Base-by-base conservation (phyloP, 2,329 filamentous ascomycete species). In the Aspergillus felis region DNA sequence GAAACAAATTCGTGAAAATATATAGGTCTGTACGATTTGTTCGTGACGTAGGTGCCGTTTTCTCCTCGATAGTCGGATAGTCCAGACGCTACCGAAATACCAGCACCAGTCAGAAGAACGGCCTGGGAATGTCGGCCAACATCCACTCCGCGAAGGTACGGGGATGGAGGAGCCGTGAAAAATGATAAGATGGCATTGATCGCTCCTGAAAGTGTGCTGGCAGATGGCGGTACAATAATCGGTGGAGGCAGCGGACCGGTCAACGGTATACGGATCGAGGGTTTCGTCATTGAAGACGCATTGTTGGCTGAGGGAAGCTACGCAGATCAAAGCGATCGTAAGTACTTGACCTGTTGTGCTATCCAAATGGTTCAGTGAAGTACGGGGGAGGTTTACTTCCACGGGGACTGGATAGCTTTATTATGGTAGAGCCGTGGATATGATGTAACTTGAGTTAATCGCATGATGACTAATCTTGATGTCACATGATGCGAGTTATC, bases 11-110 rank as follows among this genome's bases (percentile, higher is more conserved):
- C 94, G 73, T 91, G 87, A 74, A 90, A 92, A 78, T 96, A 99
- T 64, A 96, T 95, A 32, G 93, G 94, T 2, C 90, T 86, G 71
- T 96, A 97, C 14, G 85, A 86, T 77, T 90, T 91, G 78, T 97
- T 97, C 68, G 94, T 82, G 47, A 91, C 88, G 72, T 99, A 99
- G 8, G 93, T 97, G 60, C 94, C 94, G 63, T 92, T 90, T 52
- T 84, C 82, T 22, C 94, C 94, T 55, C 94, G 83, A 74, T 99
- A 99, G 76, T 99, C 94, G 29, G 93, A 89, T 32, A 99, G 82
- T 0, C 94, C 94, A 10, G 91, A 96, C 3, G 92, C 90, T 8
- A 97, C 93, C 1, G 91, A 96, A 52, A 99, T 89, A 2, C 94
- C 94, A 2, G 94, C 94, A 10, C 94, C 94, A 0, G 92, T 87